Percentiles rank a stretch among this genome's conserved stretches.
phyloP scores from a whole-genome alignment of 495 filamentous ascomycete species.

The Mycothermus thermophilus region DNA sequence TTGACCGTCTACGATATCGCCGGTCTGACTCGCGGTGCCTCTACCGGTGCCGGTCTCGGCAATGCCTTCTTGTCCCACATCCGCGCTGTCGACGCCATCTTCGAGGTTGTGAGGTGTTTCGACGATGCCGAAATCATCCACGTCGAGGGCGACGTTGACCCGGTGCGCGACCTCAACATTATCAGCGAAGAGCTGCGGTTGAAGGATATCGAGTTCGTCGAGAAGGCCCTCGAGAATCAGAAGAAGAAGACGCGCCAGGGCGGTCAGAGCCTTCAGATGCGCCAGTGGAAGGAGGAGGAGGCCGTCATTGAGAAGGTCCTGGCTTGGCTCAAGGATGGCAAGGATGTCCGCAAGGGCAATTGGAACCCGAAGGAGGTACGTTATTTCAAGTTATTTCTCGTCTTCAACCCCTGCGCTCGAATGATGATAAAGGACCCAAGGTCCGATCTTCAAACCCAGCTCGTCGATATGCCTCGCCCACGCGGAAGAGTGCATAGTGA shows the following conservation, averaged over 20 bases:
- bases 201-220: slow-evolving; percentile 98
- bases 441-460: slow-evolving; percentile 97
- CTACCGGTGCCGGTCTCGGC: slow-evolving; percentile 91
- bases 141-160: slow-evolving; percentile 97
- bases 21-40: slow-evolving; percentile 89
- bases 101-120: slow-evolving; percentile 97
- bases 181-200: slow-evolving; percentile 93
- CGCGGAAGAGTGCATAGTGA: slow-evolving; percentile 66
- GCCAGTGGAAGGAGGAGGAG: slow-evolving; percentile 91
- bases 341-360: slow-evolving; percentile 79
- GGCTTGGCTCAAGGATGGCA: slow-evolving; percentile 65
- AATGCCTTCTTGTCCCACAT: slow-evolving; percentile 99
- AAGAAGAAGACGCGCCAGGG: slow-evolving; percentile 89
- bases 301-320: slow-evolving; percentile 82
- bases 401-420: slow-evolving; percentile 1
- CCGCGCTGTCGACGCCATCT: slow-evolving; percentile 97
- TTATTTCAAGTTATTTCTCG: slow-evolving; percentile 9
- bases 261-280: slow-evolving; percentile 94
- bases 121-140: slow-evolving; percentile 99
- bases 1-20: slow-evolving; percentile 99
- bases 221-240: slow-evolving; percentile 80
- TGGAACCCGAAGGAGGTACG: slow-evolving; percentile 95
- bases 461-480: slow-evolving; percentile 74
- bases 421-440: slow-evolving; percentile 98
- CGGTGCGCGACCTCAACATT: slow-evolving; percentile 83